Evolutionary conservation across 1,139 yeast species (phyloP).

Genomic region (Yamadazyma sp.): DNA sequence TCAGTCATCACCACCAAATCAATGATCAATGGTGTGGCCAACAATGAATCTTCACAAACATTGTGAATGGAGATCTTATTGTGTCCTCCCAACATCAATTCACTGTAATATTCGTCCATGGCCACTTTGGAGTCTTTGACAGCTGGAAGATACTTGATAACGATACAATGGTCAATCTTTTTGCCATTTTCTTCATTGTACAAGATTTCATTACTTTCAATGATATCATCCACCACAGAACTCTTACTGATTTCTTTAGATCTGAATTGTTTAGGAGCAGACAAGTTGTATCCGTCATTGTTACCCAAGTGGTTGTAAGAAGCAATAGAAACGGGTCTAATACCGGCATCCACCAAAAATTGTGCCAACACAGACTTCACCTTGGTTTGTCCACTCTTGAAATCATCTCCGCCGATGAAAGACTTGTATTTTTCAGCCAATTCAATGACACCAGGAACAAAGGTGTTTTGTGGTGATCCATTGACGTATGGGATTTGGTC

Average conservation of each 20-base stretch:
- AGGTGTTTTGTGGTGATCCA: constrained; percentile 97
- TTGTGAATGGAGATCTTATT: constrained; percentile 91
- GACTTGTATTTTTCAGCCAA: constrained; percentile 76
- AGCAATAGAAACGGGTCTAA: constrained; percentile 90
- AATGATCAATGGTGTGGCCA: constrained; percentile 92
- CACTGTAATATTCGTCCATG: constrained; percentile 97
- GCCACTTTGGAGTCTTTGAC: constrained; percentile 97
- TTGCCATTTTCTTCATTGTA: constrained; percentile 81
- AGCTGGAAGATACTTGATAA: constrained; percentile 89
- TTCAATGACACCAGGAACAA: constrained; percentile 92
- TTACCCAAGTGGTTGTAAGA: constrained; percentile 96
- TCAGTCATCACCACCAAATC: constrained; percentile 90
- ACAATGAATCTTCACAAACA: constrained; percentile 92
- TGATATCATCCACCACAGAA: constrained; percentile 92
- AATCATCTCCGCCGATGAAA: constrained; percentile 95
- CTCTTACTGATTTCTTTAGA: constrained; percentile 94
- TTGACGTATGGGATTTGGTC: constrained; percentile 89
- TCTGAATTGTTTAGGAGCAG: constrained; percentile 90
- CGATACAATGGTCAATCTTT: constrained; percentile 90
- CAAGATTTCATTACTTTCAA: constrained; percentile 81
- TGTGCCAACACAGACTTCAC: constrained; percentile 93
- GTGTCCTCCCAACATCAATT: constrained; percentile 96
- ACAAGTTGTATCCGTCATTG: constrained; percentile 91
- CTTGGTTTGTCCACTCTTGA: constrained; percentile 96
- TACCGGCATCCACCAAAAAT: constrained; percentile 95